These are phyloP conservation scores for Neofusicoccum sp. DNA, from an alignment of 2,329 filamentous ascomycete species.

Conservation along the genomic window DNA sequence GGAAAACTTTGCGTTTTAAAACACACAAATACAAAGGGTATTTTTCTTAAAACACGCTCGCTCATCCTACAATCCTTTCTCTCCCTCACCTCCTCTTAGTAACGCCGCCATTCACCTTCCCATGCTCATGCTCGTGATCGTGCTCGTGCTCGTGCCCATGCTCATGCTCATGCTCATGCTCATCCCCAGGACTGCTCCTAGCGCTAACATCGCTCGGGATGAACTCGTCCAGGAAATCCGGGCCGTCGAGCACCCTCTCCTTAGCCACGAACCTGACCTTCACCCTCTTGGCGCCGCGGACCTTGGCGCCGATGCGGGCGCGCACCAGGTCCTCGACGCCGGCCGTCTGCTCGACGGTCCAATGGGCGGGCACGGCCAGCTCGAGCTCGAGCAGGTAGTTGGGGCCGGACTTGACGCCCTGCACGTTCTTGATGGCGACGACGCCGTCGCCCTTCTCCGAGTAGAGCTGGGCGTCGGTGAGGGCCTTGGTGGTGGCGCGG, in stretches of 20 bases:
- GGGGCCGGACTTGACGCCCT: constrained; percentile 92
- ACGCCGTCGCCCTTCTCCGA: constrained; percentile 16
- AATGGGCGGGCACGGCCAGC: constrained; percentile 71
- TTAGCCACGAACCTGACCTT: constrained; percentile 78
- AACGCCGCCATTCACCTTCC: constrained; percentile 21
- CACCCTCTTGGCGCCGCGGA: constrained; percentile 80
- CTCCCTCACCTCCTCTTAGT: constrained; percentile 15
- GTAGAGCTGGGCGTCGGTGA: constrained; percentile 19
- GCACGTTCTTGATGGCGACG: constrained; percentile 69
- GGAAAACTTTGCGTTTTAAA: not conserved
- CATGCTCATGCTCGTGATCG: constrained; percentile 21
- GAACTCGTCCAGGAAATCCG: constrained; percentile 69
- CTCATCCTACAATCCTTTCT: not conserved
- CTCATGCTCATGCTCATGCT: constrained; percentile 24
- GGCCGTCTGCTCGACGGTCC: constrained; percentile 70
- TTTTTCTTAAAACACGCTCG: not conserved
- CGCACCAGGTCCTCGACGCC: constrained; percentile 73
- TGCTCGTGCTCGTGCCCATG: constrained; percentile 31
- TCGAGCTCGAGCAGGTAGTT: constrained; percentile 94
- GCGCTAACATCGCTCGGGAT: constrained; percentile 34
- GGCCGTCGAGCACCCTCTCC: constrained; percentile 36
- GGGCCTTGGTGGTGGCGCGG: constrained; percentile 53
- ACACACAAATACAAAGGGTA: not conserved
- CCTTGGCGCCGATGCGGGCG: constrained; percentile 68
- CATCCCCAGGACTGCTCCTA: constrained; percentile 30